Base-by-base conservation (phyloP, 164 flowering plant species). In the Tinospora cordifolia region DNA sequence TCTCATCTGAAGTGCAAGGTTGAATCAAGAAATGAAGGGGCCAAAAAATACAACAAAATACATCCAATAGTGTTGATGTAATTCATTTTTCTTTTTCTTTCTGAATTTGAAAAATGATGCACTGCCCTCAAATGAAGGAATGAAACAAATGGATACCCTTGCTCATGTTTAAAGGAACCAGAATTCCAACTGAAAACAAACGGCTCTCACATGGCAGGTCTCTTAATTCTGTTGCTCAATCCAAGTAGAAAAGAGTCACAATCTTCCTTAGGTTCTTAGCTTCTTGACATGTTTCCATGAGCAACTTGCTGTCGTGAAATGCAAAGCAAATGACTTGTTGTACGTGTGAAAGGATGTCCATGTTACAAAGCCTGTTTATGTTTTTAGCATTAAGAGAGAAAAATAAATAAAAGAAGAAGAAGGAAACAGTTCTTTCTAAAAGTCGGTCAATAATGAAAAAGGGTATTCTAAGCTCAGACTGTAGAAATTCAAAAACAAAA, bases 311-410 rank as follows among this genome's bases (percentile, higher is more conserved):
- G 69, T 94, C 98, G 72, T 94, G 98, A 70, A 94, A 94, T 21
- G 98, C 98, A 79, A 94, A 94, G 79, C 98, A 94, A 69, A 94
- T 94, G 58, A 94, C 98, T 85, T 94, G 97, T 73, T 92, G 97
- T 62, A 94, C 98, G 57, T 90, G 89, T 15, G 97, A 91, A 60
- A 94, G 84, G 72, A 94, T 94, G 87, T 90, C 97, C 97, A 82
- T 88, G 79, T 94, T 94, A 72, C 98, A 94, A 62, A 94, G 68
- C 93, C 98, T 91, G 92, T 51, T 3, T 19, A 39, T 21, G 62
- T 15, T 47, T 17, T n/a, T 17, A 51, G 39, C 62, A 68, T 26
- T n/a, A n/a, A n/a, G n/a, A n/a, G n/a, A n/a, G n/a, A n/a, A n/a
- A n/a, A n/a, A n/a, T n/a, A n/a, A n/a, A n/a, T n/a, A n/a, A n/a